These are phyloP conservation scores for Volvox carteri DNA, from an alignment of 163 green algal genomes.

Conservation along the genomic window DNA sequence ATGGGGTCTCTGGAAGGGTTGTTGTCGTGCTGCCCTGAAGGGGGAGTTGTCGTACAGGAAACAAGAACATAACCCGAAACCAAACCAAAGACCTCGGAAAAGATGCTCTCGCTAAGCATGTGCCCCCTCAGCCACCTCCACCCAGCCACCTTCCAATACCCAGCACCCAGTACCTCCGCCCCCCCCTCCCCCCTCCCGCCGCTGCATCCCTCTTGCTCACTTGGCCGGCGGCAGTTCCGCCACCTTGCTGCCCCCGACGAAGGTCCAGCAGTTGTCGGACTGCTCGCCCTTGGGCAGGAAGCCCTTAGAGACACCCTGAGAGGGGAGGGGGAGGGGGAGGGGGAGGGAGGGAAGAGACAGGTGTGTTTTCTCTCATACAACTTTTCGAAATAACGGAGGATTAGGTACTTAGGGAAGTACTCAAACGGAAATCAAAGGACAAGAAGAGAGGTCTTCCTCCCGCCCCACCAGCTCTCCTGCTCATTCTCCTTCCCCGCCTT, in stretches of 20 bases:
- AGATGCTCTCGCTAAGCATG: no score
- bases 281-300: constrained; percentile 60
- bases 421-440: neutral
- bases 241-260: constrained; percentile 59
- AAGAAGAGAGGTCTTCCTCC: no score
- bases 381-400: no score
- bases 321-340: neutral
- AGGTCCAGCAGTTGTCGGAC: constrained; percentile 58
- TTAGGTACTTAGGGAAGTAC: no score
- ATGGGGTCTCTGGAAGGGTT: no score
- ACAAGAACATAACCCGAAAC: no score
- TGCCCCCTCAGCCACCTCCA: no score
- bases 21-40: no score
- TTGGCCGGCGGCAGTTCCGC: constrained; percentile 25
- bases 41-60: no score
- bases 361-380: no score
- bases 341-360: neutral
- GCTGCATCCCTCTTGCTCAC: constrained; percentile 18
- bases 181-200: neutral
- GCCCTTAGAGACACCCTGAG: constrained; percentile 61
- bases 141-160: no score
- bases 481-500: neutral
- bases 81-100: no score
- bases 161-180: neutral
- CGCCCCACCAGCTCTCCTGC: neutral